Evolutionary conservation across 495 filamentous ascomycete species (phyloP), one percentile per base, ranked within the genome.

Genomic region (Neurospora tetraspora): DNA sequence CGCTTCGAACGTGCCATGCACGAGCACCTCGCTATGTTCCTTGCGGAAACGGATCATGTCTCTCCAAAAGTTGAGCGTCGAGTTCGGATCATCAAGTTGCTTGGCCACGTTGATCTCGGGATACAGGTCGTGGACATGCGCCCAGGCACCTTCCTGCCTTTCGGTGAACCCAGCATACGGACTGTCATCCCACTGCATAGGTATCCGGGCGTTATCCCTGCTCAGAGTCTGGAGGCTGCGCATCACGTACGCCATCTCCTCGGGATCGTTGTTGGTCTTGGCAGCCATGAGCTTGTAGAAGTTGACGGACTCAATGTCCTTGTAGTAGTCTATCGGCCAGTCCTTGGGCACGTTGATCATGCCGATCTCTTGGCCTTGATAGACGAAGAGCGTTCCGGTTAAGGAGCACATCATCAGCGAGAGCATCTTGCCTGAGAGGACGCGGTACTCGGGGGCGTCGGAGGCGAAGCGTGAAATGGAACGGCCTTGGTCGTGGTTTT

Each of bases 291-390:
- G 73, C 77, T 84, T 79, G 39, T 88, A 91, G 70, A 90, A 90
- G 74, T 90, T 91, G 5, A 89, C 77, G 39, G 87, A 88, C 74
- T 92, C 92, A 70, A 93, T 85, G 75, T 94, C 92, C 74, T 90
- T 88, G 80, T 91, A 93, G 71, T 92, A 87, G 16, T 88, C 86
- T 34, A 92, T 89, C 0, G 78, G 81, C 91, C 91, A 93, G 20
- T 82, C 75, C 4, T 76, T 73, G 1, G 92, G 91, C 34, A 91
- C 86, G 76, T 94, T 93, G 39, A 86, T 84, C 89, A 93, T 93
- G 2, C 91, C 92, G 18, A 94, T 80, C 74, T 94, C 92, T 75
- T 94, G 90, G 10, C 92, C 92, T 75, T 94, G 91, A 74, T 92
- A 93, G 6, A 93, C 76, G 77, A 91, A 94, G 2, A 91, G 83